Evolutionary conservation across 140 eudicot genomes (phyloP).

Genomic region (Cichorium intybus): DNA sequence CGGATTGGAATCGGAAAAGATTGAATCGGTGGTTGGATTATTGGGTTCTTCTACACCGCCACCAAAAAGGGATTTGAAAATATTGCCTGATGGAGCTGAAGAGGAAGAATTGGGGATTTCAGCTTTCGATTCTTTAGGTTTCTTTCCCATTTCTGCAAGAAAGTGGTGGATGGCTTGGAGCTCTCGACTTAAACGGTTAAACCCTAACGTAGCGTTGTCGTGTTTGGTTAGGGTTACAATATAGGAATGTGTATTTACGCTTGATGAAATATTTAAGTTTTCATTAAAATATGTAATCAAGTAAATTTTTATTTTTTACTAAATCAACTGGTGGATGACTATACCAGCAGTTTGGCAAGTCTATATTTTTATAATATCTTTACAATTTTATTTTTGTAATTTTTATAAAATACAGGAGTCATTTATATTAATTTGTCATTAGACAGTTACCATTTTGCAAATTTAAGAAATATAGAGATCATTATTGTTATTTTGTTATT

Average conservation of each 20-base stretch:
- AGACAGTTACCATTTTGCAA: too few species aligned
- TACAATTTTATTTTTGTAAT: too few species aligned
- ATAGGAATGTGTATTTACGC: neutral
- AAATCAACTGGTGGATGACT: too few species aligned
- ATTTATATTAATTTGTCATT: too few species aligned
- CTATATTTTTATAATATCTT: too few species aligned
- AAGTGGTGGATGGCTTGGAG: neutral
- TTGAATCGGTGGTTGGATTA: conserved; percentile 32
- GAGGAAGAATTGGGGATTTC: conserved; percentile 39
- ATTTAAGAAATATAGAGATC: too few species aligned
- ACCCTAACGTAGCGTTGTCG: conserved; percentile 23
- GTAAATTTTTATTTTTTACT: too few species aligned
- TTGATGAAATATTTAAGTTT: neutral
- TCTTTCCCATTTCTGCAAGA: conserved; percentile 53
- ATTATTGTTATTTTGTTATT: too few species aligned
- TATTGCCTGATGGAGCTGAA: conserved; percentile 33
- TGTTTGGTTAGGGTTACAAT: conserved; percentile 11
- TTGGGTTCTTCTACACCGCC: conserved; percentile 24
- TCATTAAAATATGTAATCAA: neutral
- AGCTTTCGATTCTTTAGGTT: conserved; percentile 38
- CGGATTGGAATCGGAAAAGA: conserved; percentile 74
- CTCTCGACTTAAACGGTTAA: conserved; percentile 16
- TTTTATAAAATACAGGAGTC: too few species aligned
- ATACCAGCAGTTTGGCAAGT: too few species aligned
- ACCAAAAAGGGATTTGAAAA: conserved; percentile 71